These are phyloP conservation scores for Lenzites betulinus DNA, from an alignment of 768 basidiomycete genomes.

Conservation along the genomic window DNA sequence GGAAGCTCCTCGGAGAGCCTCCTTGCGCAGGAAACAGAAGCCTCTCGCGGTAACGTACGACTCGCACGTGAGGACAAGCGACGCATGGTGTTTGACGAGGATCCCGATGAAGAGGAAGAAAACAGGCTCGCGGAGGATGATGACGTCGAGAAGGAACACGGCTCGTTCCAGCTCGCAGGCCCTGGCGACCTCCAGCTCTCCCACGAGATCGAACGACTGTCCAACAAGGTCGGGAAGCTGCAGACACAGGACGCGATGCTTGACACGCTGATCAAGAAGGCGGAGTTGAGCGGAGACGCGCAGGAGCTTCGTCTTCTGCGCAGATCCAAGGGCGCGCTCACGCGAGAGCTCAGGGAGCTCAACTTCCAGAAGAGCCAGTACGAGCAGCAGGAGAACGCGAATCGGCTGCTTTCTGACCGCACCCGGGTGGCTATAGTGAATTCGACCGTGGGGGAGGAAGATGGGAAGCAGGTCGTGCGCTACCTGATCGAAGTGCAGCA, in stretches of 20 bases:
- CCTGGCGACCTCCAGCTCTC: constrained; percentile 90
- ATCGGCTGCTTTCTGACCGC: constrained; percentile 78
- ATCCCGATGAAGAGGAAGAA: constrained; percentile 57
- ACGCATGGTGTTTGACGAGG: constrained; percentile 28
- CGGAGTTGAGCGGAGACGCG: constrained; percentile 89
- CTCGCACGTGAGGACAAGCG: constrained; percentile 13
- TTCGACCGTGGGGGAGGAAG: constrained; percentile 79
- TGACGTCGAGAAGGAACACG: constrained; percentile 42
- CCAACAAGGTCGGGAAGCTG: constrained; percentile 72
- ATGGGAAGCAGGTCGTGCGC: constrained; percentile 87
- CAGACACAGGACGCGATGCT: constrained; percentile 83
- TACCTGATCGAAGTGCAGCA: constrained; percentile 94
- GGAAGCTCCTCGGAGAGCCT: constrained; percentile 15
- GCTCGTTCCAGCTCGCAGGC: constrained; percentile 73
- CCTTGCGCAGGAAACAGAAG: constrained; percentile 10
- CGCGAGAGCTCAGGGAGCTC: constrained; percentile 79
- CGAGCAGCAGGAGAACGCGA: constrained; percentile 92
- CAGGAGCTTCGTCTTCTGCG: constrained; percentile 82
- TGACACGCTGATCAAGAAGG: constrained; percentile 88
- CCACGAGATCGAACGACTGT: constrained; percentile 80
- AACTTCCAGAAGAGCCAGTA: constrained; percentile 91
- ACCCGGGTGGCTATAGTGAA: constrained; percentile 86
- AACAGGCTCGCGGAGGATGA: constrained; percentile 56
- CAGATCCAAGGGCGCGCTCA: constrained; percentile 81
- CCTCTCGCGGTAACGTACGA: neutral